phyloP scores from a whole-genome alignment of 2,329 filamentous ascomycete species.

The Incumbomyces lentus region DNA sequence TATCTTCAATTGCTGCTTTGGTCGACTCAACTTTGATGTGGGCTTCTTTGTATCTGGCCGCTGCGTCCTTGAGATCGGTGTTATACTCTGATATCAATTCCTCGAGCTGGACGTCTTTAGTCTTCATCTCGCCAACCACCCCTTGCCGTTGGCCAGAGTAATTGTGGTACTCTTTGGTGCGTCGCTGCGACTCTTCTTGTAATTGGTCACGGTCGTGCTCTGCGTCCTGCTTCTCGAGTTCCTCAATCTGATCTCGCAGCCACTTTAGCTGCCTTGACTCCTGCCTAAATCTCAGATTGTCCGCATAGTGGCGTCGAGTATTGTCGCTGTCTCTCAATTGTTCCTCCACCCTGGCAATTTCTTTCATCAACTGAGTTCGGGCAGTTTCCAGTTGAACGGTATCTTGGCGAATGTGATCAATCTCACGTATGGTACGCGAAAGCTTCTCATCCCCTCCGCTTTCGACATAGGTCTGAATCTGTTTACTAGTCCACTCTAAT shows the following conservation, averaged over 20 bases:
- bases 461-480: slow-evolving; percentile 71
- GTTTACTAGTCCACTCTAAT: slow-evolving; percentile 61
- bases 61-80: slow-evolving; percentile 75
- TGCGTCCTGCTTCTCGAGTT: slow-evolving; percentile 68
- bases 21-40: slow-evolving; percentile 87
- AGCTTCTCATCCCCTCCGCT: slow-evolving; percentile 65
- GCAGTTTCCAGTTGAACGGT: slow-evolving; percentile 58
- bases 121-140: slow-evolving; percentile 67
- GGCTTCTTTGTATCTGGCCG: slow-evolving; percentile 68
- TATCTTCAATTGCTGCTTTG: slow-evolving; percentile 83
- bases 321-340: slow-evolving; percentile 69
- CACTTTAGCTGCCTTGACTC: slow-evolving; percentile 58
- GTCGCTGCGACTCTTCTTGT: slow-evolving; percentile 54
- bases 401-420: slow-evolving; percentile 56
- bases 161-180: slow-evolving; percentile 58
- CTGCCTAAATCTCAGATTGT: slow-evolving; percentile 80
- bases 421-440: slow-evolving; percentile 56
- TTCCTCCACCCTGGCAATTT: slow-evolving; percentile 67
- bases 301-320: slow-evolving; percentile 74
- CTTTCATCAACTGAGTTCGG: slow-evolving; percentile 53
- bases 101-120: slow-evolving; percentile 70
- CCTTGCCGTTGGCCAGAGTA: slow-evolving; percentile 63
- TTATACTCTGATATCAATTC: slow-evolving; percentile 70
- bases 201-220: slow-evolving; percentile 72
- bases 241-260: slow-evolving; percentile 58